Evolutionary conservation across 1,139 yeast genomes (phyloP).

Genomic region (Kurtzmaniella quercitrusa): DNA sequence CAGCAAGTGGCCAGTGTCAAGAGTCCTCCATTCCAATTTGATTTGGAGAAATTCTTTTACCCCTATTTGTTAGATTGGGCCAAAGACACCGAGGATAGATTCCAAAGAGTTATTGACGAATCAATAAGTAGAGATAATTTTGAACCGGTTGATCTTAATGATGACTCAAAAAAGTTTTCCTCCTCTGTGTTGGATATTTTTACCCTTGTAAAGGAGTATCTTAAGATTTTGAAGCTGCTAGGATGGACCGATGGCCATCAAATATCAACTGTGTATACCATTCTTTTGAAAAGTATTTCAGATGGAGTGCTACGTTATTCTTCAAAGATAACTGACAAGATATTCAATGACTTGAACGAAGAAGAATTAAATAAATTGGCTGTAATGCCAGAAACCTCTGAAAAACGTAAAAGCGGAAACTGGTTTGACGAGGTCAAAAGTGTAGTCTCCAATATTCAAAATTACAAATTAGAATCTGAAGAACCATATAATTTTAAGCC

Average conservation of each 20-base stretch:
- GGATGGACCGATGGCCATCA: constrained; percentile 65
- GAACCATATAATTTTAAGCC: constrained; percentile 59
- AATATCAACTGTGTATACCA: constrained; percentile 55
- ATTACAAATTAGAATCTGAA: constrained; percentile 35
- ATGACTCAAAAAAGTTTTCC: constrained; percentile 33
- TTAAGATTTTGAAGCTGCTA: constrained; percentile 49
- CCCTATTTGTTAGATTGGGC: constrained; percentile 59
- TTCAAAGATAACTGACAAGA: constrained; percentile 37
- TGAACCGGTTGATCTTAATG: constrained; percentile 45
- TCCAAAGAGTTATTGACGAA: constrained; percentile 47
- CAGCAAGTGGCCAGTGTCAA: constrained; percentile 36
- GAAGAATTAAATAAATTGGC: constrained; percentile 24
- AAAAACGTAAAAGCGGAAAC: constrained; percentile 22
- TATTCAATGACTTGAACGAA: constrained; percentile 47
- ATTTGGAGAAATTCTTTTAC: constrained; percentile 57
- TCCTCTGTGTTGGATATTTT: constrained; percentile 68
- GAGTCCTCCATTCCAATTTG: constrained; percentile 41
- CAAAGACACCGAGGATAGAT: constrained; percentile 45
- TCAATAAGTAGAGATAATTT: constrained; percentile 56
- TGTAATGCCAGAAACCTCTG: constrained; percentile 21
- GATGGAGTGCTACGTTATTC: constrained; percentile 57
- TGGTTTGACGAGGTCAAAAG: constrained; percentile 46
- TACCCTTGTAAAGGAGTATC: constrained; percentile 55
- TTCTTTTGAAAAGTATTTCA: constrained; percentile 57
- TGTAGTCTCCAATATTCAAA: constrained; percentile 42